These are phyloP conservation scores for Cystobasidium pallidum DNA, from an alignment of 1,284 basidiomycete species.

Conservation along the genomic window DNA sequence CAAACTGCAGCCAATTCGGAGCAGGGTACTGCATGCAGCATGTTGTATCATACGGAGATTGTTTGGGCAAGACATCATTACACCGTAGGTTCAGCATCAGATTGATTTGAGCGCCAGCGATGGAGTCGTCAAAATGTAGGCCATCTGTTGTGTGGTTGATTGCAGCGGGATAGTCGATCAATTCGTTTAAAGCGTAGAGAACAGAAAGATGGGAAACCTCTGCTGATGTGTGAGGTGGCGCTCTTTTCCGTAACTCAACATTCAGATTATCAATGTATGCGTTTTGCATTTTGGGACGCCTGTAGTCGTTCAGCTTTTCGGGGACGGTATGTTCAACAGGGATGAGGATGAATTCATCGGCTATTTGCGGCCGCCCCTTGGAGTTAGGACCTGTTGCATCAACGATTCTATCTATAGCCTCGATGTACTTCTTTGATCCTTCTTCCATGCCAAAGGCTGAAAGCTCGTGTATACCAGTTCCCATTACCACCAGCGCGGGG, in stretches of 20 bases:
- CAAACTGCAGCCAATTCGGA: conserved; percentile 66
- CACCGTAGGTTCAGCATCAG: conserved; percentile 79
- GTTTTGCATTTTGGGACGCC: conserved; percentile 69
- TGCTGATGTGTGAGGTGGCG: conserved; percentile 54
- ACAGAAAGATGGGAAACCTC: conserved; percentile 62
- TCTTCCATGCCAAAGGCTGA: conserved; percentile 68
- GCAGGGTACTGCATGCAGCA: conserved; percentile 78
- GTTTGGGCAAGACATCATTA: conserved; percentile 72
- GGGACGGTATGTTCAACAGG: conserved; percentile 70
- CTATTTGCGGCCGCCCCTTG: conserved; percentile 56
- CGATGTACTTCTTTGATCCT: conserved; percentile 77
- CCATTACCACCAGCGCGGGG: conserved; percentile 75
- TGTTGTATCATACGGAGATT: conserved; percentile 72
- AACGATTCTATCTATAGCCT: conserved; percentile 69
- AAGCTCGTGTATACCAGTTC: conserved; percentile 86
- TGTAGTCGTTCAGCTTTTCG: conserved; percentile 66
- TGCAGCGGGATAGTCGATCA: conserved; percentile 62
- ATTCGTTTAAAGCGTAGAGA: conserved; percentile 74
- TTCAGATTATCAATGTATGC: conserved; percentile 87
- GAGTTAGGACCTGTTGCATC: conserved; percentile 59
- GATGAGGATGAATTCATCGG: conserved; percentile 73
- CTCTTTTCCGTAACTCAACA: conserved; percentile 67
- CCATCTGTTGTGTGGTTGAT: conserved; percentile 72
- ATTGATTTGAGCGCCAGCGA: conserved; percentile 73
- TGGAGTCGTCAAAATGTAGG: conserved; percentile 71